These are phyloP conservation scores for Leptographium radiaticola DNA, from an alignment of 2,329 filamentous ascomycete species.

Conservation along the genomic window DNA sequence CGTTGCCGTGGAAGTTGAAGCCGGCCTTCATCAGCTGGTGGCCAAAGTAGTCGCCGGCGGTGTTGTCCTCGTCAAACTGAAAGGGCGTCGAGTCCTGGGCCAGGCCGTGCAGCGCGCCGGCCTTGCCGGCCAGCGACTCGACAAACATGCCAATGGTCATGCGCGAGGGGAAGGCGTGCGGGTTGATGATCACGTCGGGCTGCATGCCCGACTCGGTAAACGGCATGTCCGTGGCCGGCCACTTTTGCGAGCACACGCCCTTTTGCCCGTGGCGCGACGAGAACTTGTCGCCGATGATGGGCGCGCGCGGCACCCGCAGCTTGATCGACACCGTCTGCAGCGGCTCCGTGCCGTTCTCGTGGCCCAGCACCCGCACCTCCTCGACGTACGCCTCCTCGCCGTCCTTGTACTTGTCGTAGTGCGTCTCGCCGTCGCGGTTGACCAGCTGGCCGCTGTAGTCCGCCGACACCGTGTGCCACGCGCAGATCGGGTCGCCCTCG, in stretches of 20 bases:
- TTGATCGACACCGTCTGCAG: conserved; percentile 86
- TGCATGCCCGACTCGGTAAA: conserved; percentile 95
- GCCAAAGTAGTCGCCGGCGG: conserved; percentile 87
- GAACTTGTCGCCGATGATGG: conserved; percentile 97
- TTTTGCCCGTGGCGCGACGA: conserved; percentile 97
- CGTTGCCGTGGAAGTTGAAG: conserved; percentile 97
- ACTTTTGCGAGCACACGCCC: conserved; percentile 92
- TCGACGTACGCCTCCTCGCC: conserved; percentile 79
- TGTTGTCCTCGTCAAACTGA: conserved; percentile 84
- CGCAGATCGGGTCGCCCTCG: conserved; percentile 75
- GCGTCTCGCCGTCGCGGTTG: conserved; percentile 75
- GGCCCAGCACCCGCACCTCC: conserved; percentile 81
- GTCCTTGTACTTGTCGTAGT: conserved; percentile 92
- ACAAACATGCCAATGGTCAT: conserved; percentile 99
- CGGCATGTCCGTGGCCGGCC: conserved; percentile 87
- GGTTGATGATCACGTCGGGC: conserved; percentile 97
- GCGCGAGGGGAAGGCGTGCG: conserved; percentile 95
- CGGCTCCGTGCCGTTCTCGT: conserved; percentile 69
- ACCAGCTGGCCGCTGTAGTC: conserved; percentile 67
- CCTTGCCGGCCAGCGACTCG: conserved; percentile 90
- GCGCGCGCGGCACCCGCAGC: conserved; percentile 77
- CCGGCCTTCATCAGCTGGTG: conserved; percentile 90
- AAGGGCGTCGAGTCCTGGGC: conserved; percentile 94
- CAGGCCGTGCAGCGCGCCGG: conserved; percentile 86
- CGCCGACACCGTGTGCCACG: conserved; percentile 76